Evolutionary conservation across 2,329 filamentous ascomycete species (phyloP), one percentile per base, ranked within the genome.

Genomic region (Aspergillus clavatus): DNA sequence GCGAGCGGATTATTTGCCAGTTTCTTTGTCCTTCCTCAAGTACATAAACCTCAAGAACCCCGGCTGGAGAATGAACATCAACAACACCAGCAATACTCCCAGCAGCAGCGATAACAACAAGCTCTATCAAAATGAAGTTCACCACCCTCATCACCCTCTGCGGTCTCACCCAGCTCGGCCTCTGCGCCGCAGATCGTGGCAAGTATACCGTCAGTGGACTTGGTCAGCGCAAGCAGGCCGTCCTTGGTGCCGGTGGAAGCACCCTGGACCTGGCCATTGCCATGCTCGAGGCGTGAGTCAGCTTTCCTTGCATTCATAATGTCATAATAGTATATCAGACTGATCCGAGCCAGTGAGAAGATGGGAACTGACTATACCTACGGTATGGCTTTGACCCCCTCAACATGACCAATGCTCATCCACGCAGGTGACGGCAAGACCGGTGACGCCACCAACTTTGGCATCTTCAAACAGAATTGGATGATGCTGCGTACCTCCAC

Each of bases 401-500:
- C n/a, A n/a, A n/a, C n/a, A n/a, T n/a, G n/a, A n/a, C n/a, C n/a
- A n/a, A n/a, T n/a, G n/a, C n/a, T n/a, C n/a, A n/a, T n/a, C n/a
- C n/a, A n/a, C n/a, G n/a, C n/a, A n/a, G n/a, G 60, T 10, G 59
- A 63, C 28, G 59, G 59, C 31, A 64, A 64, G 39, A 45, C 38
- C 7, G 52, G 56, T 12, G 61, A 62, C 12, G 44, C 52, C 4
- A 54, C 61, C 40, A 64, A 63, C 46, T 63, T 62, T 38, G 61
- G 61, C 18, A 48, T 63, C 27, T 61, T 63, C 57, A 62, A 63
- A 54, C 61, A 63, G 44, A 63, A 63, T 39, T 62, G 59, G 59
- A 52, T 48, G 42, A 62, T 63, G 46, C 47, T 62, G 31, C 48
- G 59, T 12, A 46, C 49, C 11, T 66, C 56, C 38, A 56, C 55